Evolutionary conservation across 1,139 yeast species (phyloP).

Genomic region (Pneumocystis carinii): DNA sequence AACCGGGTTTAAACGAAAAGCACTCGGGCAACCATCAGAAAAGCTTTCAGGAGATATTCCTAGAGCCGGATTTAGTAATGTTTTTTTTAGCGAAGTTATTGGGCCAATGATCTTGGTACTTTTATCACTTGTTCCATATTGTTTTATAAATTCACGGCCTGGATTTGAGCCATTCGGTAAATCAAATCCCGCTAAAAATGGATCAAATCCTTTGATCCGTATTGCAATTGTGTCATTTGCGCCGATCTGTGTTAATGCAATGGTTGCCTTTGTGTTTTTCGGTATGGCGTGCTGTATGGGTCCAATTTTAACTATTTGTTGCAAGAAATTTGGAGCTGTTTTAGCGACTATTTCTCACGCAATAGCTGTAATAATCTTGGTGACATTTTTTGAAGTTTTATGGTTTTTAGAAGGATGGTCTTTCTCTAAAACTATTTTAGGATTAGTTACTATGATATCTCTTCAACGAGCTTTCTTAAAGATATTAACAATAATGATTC

Average conservation of each 20-base stretch:
- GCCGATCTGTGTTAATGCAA: conserved; percentile 83
- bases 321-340: conserved; percentile 95
- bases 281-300: conserved; percentile 94
- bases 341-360: conserved; percentile 97
- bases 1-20: conserved; percentile 93
- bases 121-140: conserved; percentile 77
- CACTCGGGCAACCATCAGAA: conserved; percentile 39
- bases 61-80: conserved; percentile 82
- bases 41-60: conserved; percentile 88
- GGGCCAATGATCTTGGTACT: conserved; percentile 81
- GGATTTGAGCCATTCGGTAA: conserved; percentile 41
- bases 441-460: conserved; percentile 71
- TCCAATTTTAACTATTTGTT: conserved; percentile 84
- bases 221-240: conserved; percentile 77
- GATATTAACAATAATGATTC: conserved; percentile 57
- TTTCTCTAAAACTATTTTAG: conserved; percentile 75
- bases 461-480: conserved; percentile 81
- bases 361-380: conserved; percentile 43
- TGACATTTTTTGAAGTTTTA: conserved; percentile 48
- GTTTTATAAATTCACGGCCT: conserved; percentile 91
- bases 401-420: conserved; percentile 94
- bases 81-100: conserved; percentile 71
- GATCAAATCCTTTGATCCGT: conserved; percentile 42
- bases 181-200: conserved; percentile 10
- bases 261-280: conserved; percentile 44